Base-by-base conservation (phyloP, 345 rosid species). In the Salix udensis region DNA sequence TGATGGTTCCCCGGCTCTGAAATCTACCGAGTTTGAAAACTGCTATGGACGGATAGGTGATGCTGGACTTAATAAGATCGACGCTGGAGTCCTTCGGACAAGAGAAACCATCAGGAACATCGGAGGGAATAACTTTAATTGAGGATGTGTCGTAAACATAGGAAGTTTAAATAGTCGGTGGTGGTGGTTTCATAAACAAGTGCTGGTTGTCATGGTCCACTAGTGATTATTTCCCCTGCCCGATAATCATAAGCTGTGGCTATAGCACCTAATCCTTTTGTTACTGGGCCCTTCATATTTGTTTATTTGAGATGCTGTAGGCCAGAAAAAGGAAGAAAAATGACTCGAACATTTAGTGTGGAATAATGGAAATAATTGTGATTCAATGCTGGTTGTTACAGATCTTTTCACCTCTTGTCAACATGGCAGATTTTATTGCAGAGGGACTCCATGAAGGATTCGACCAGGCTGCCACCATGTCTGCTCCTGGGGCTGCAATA, bases 11-110 rank as follows among this genome's bases (percentile, higher is more conserved):
- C 85, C 72, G 86, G 76, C 77, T 81, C 65, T 70, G 75, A 42
- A 80, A 87, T 28, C 73, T 84, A 11, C 73, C 52, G 76, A 91
- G 80, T 46, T 79, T 82, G 31, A 87, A 84, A 67, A 91, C 79
- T 2, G 87, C 83, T n/a, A 95, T 90, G 6, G 96, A 93, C 11
- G 97, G 97, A 74, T 91, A 91, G 85, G 89, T 93, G 82, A 91
- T 86, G 46, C 86, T 85, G 46, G 91, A 86, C 68, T 89, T 85
- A n/a, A 84, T 85, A 24, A 85, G 79, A 76, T 86, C 90, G 3
- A 65, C 8, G 67, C 53, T 84, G 6, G 90, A 88, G n/a, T 86
- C 85, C 61, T 79, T 70, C 18, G 91, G 87, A 74, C 95, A 94
- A 62, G 85, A 68, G 48, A 89, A 92, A 14, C 76, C 84, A 0